phyloP scores from a whole-genome alignment of 495 filamentous ascomycete genomes.

The Evernia prunastri region DNA sequence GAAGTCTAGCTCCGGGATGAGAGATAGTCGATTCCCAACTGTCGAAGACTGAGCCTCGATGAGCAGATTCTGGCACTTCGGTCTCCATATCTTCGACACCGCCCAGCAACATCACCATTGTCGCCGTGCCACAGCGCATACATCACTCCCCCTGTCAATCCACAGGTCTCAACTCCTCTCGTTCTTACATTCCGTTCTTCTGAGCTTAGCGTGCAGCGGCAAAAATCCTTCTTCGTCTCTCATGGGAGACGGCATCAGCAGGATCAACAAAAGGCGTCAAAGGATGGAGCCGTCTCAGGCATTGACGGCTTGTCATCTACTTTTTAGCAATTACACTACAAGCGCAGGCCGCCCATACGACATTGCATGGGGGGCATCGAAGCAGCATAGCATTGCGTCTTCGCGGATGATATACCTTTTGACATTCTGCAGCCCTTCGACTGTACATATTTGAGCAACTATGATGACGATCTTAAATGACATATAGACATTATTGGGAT shows the following conservation, averaged over 20 bases:
- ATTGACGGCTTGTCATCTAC: constrained; percentile 4
- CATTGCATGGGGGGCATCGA: constrained; percentile 5
- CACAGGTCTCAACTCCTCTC: background rate
- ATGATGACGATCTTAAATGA: constrained; percentile 2
- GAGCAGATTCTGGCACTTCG: background rate
- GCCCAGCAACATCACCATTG: background rate
- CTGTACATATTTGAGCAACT: constrained; percentile 7
- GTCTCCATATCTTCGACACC: background rate
- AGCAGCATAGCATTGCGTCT: constrained; percentile 12
- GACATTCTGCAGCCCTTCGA: constrained; percentile 7
- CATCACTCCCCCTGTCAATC: background rate
- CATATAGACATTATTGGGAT: background rate
- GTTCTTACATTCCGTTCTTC: background rate
- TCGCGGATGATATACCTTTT: constrained; percentile 7
- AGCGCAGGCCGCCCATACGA: constrained; percentile 7
- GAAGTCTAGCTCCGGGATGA: constrained; percentile 39
- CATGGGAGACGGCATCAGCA: background rate
- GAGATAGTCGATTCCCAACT: constrained; percentile 29
- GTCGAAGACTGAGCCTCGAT: constrained; percentile 21
- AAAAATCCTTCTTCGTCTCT: background rate
- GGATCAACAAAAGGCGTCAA: constrained; percentile 8
- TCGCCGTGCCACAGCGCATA: background rate
- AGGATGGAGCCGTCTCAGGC: background rate
- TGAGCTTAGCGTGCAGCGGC: background rate
- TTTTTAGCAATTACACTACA: background rate